Evolutionary conservation across 768 basidiomycete genomes (phyloP), one percentile per base, ranked within the genome.

Genomic region (Pisolithus microcarpus): DNA sequence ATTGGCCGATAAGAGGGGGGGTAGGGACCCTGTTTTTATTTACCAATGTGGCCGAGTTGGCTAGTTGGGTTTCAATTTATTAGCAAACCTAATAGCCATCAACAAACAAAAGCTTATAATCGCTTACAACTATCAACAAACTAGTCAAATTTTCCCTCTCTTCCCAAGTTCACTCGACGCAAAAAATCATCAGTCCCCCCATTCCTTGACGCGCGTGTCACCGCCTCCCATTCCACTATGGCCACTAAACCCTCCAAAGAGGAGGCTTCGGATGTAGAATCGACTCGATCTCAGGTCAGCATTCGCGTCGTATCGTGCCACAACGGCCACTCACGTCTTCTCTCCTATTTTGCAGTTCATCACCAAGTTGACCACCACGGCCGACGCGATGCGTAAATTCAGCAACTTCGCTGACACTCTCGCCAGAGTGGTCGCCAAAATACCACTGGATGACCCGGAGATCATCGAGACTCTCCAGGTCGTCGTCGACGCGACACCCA

Each of bases 341-440:
- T 7, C 43, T 55, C 58, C 56, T 49, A 51, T 58, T 58, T 19
- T 49, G 4, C 21, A 87, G 85, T 75, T 86, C 65, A 73, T 76
- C 31, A 63, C 69, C 28, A 75, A 77, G 58, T 72, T 88, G 56
- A 65, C 62, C 54, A 69, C 72, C 21, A 78, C 86, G 51, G 84
- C 85, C 37, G 75, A 78, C 44, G 68, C 77, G 36, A 75, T 90
- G 78, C 79, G 81, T 53, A 74, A 78, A 52, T 81, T 79, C 48
- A 82, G 84, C 4, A 70, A 70, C 45, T 61, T 81, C 39, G 80
- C 81, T 15, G 85, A 88, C 38, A 65, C 74, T 26, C 84, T 83
- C 59, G 76, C 80, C 9, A 73, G 71, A 43, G 62, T 76, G 30
- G 68, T 82, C 46, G 65, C 71, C 38, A 70, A 72, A 51, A 56